Evolutionary conservation across 768 basidiomycete species (phyloP).

Genomic region (Cantharellus anzutake): DNA sequence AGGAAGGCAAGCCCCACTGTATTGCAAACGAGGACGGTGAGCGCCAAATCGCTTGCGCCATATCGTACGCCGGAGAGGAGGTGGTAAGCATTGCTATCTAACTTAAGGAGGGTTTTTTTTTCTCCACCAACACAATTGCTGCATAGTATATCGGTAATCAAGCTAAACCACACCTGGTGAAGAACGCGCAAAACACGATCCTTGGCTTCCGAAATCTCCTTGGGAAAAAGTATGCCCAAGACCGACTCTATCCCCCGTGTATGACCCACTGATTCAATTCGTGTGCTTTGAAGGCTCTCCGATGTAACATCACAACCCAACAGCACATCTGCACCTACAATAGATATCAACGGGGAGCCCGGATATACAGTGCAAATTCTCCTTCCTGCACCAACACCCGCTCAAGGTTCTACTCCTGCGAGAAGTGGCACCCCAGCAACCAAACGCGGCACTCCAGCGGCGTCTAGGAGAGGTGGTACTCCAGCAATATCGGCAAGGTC

Average conservation of each 20-base stretch:
- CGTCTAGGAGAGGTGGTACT: constrained; percentile 9
- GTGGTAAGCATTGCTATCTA: constrained; percentile 35
- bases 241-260: not conserved
- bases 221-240: constrained; percentile 60
- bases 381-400: constrained; percentile 42
- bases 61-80: constrained; percentile 83
- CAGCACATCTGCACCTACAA: constrained; percentile 43
- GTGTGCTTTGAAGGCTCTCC: constrained; percentile 37
- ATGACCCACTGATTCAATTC: not conserved
- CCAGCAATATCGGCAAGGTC: constrained; percentile 28
- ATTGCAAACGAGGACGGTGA: constrained; percentile 99
- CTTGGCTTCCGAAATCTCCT: constrained; percentile 86
- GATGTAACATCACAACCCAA: constrained; percentile 30
- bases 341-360: constrained; percentile 38
- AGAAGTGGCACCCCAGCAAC: constrained; percentile 25
- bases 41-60: constrained; percentile 88
- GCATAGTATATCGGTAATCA: constrained; percentile 86
- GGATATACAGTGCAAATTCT: constrained; percentile 75
- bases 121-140: not conserved
- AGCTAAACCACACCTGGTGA: constrained; percentile 84
- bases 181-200: constrained; percentile 87
- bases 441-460: constrained; percentile 14
- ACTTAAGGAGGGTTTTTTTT: not conserved
- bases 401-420: constrained; percentile 4
- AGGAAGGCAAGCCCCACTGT: constrained; percentile 86